Evolutionary conservation across 1,139 yeast genomes (phyloP), one percentile per base, ranked within the genome.

Genomic region (Pichia sp.): DNA sequence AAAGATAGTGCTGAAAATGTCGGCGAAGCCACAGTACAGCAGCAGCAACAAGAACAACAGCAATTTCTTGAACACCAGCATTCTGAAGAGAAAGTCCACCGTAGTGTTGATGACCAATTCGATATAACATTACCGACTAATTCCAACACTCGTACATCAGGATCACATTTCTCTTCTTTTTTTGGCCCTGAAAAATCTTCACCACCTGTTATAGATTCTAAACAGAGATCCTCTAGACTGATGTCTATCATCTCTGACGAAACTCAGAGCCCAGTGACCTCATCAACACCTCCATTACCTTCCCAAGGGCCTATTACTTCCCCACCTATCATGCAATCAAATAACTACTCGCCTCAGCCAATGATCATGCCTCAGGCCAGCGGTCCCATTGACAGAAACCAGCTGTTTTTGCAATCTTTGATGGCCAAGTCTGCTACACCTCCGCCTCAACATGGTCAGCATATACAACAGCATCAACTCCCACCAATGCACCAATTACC

Each of bases 361-460:
- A 47, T 40, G 30, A 45, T 36, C 13, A 45, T 43, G 53, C 50
- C 50, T 26, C 41, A 16, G n/a, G 38, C 8, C n/a, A 32, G 34
- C 16, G 26, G n/a, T 15, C 7, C 26, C 6, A 32, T 32, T 7
- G 51, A 54, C 8, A 60, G 61, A 29, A 78, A 79, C 60, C 84
- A 80, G 57, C 70, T 78, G 5, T 82, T 82, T 59, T 80, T 82
- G 65, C 73, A 77, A 72, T 79, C 85, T 0, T 70, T 82, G 36
- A 26, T 54, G 13, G n/a, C 52, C 16, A 48, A 32, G 8, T 48
- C 51, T 4, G 6, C 13, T 8, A 49, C 41, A 13, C 56, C 50
- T 32, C 53, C 36, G 46, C 52, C 45, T 31, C 56, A 50, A 36
- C 50, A 47, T 11, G 13, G n/a, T 16, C 45, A 19, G 13, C 31